Base-by-base conservation (phyloP, 805 yeast genomes). In the Candida sphagnicola region DNA sequence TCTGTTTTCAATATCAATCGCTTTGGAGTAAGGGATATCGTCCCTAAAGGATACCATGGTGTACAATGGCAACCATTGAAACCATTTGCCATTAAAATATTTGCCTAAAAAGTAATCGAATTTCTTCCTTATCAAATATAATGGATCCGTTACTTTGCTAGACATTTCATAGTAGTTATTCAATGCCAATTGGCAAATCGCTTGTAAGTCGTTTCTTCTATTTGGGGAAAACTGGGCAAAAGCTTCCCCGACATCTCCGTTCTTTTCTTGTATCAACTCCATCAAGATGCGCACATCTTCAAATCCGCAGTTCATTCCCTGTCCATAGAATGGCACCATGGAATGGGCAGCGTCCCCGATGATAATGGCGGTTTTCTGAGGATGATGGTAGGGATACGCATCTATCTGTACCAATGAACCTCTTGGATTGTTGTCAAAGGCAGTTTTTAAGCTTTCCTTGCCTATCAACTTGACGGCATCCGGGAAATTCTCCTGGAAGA, bases 271-370 rank as follows among this genome's bases (percentile, higher is more conserved):
- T 10, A 66, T 49, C 18, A 81, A 54, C 31, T 75, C 70, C 63
- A 84, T 64, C 37, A 90, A 62, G 1, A 81, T 77, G 41, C 80
- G 67, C 16, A 90, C 90, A 50, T 91, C 97, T 60, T 90, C 97
- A 57, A 90, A 84, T 1, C 97, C 97, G 56, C 95, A 86, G 59
- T 90, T 90, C 91, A 90, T 84, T 4, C 97, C 97, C 59, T 90
- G 97, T 8, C 97, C 97, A 55, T 89, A 90, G 59, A 90, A 90
- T n/a, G 97, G 97, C 4, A 90, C 97, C 96, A 89, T 90, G 19
- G 93, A 79, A 62, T 90, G 97, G 0, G 97, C 95, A 1, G 97
- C 95, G 58, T 90, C 97, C 4, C 97, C 97, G 19, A 90, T 62
- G 10, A 90, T 62, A 8, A 90, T 64, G 12, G 80, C 80, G 41